A percentile compares a stretch with the other conserved stretches of the same genome.
Evolutionary conservation across 345 rosid genomes (phyloP).

Genomic region (Acer saccharum): DNA sequence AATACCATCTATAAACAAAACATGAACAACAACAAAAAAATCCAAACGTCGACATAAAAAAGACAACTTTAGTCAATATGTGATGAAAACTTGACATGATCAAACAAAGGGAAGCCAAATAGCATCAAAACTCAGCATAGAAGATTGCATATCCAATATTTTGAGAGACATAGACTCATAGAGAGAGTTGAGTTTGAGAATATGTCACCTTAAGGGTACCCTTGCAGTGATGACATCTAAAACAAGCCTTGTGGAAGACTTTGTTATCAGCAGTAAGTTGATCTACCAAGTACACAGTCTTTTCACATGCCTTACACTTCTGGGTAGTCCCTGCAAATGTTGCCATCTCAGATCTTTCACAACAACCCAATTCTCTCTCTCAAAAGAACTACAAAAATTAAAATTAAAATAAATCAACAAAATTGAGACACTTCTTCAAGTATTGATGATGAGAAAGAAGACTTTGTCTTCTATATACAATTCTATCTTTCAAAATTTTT

Average conservation of each 20-base stretch:
- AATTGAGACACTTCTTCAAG: constrained; percentile 3
- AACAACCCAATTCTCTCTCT: background rate
- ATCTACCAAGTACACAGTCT: constrained; percentile 55
- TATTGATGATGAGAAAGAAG: background rate
- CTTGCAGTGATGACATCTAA: constrained; percentile 60
- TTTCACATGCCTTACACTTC: constrained; percentile 54
- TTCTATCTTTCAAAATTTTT: constrained; percentile 1
- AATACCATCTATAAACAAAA: constrained; percentile 13
- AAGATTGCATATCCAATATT: background rate
- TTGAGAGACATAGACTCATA: background rate
- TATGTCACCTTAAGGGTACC: constrained; percentile 48
- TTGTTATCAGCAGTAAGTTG: constrained; percentile 50
- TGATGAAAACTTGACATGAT: background rate
- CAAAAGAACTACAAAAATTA: background rate
- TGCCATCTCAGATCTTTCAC: constrained; percentile 32
- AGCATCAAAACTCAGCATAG: background rate
- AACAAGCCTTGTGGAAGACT: constrained; percentile 52
- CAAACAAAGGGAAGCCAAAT: constrained; percentile 4
- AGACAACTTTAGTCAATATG: background rate
- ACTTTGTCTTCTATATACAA: constrained; percentile 1
- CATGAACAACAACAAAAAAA: background rate
- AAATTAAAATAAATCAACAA: background rate
- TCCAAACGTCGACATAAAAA: background rate
- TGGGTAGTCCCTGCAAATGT: constrained; percentile 53
- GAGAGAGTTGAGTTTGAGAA: background rate